Percentiles rank a stretch among this genome's conserved stretches.
These are phyloP conservation scores for Amanita exitialis DNA, from an alignment of 768 basidiomycete genomes.

Conservation along the genomic window DNA sequence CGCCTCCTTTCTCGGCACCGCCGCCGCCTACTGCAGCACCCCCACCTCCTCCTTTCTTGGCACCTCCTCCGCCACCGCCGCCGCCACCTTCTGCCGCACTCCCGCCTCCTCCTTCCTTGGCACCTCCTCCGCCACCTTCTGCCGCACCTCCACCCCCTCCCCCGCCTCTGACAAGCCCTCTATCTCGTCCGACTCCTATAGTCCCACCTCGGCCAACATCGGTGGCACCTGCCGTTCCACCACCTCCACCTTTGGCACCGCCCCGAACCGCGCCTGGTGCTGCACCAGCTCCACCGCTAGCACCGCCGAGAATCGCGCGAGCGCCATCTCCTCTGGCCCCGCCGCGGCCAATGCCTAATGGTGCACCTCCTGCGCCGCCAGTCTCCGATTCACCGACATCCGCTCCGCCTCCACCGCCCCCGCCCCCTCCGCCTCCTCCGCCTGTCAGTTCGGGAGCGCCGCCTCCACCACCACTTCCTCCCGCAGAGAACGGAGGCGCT, in stretches of 20 bases:
- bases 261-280: slow-evolving; percentile 26
- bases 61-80: slow-evolving; percentile 25
- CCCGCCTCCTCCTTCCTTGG: slow-evolving; percentile 16
- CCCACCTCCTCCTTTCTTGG: slow-evolving; percentile 16
- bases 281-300: slow-evolving; percentile 17
- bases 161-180: slow-evolving; percentile 25
- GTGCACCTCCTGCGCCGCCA: slow-evolving; percentile 33
- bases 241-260: slow-evolving; percentile 25
- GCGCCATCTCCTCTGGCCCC: slow-evolving; percentile 14
- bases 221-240: slow-evolving; percentile 16
- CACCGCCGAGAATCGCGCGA: slow-evolving; percentile 22
- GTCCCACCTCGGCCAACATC: slow-evolving; percentile 28
- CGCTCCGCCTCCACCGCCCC: slow-evolving; percentile 18
- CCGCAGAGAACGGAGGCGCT: slow-evolving; percentile 17
- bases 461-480: slow-evolving; percentile 14
- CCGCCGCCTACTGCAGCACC: slow-evolving; percentile 9
- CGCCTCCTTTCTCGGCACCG: slow-evolving; percentile 18
- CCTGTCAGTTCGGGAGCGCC: slow-evolving; percentile 14
- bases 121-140: slow-evolving; percentile 22
- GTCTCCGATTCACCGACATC: background rate
- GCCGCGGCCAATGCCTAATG: slow-evolving; percentile 26
- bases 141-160: slow-evolving; percentile 25
- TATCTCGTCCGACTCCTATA: slow-evolving; percentile 14
- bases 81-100: too few species aligned
- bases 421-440: slow-evolving; percentile 12